These are phyloP conservation scores for Colletotrichum sp. DNA, from an alignment of 2,329 filamentous ascomycete genomes.

Conservation along the genomic window DNA sequence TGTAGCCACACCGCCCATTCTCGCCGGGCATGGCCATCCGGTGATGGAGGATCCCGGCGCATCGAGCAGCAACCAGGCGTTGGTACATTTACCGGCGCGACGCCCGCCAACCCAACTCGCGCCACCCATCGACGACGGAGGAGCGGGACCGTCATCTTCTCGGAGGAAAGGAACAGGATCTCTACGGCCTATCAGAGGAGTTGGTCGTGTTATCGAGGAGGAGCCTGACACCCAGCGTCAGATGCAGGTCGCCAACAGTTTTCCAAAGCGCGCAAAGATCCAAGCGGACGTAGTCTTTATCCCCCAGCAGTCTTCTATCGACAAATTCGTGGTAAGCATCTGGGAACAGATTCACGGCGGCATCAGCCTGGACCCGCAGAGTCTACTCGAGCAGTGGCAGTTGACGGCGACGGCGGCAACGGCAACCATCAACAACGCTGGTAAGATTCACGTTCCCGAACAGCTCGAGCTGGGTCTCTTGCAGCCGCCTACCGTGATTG, in stretches of 20 bases:
- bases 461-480: constrained; percentile 13
- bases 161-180: constrained; percentile 13
- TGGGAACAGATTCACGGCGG: constrained; percentile 38
- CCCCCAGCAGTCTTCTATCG: constrained; percentile 24
- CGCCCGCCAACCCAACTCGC: not conserved
- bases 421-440: constrained; percentile 22
- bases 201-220: constrained; percentile 3
- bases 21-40: not conserved
- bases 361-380: constrained; percentile 30
- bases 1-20: not conserved
- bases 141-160: not conserved
- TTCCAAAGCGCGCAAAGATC: constrained; percentile 23
- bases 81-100: not conserved
- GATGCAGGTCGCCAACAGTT: constrained; percentile 23
- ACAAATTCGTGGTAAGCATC: constrained; percentile 35
- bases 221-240: constrained; percentile 17
- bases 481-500: constrained; percentile 9
- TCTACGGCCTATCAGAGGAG: not conserved
- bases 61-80: not conserved
- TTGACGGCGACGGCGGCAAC: constrained; percentile 21
- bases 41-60: not conserved
- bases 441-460: constrained; percentile 14
- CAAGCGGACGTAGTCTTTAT: constrained; percentile 5
- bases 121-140: not conserved
- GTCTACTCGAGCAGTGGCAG: constrained; percentile 30